Conservation (phyloP, 331 rosid species). For the Malus hybrid region DNA sequence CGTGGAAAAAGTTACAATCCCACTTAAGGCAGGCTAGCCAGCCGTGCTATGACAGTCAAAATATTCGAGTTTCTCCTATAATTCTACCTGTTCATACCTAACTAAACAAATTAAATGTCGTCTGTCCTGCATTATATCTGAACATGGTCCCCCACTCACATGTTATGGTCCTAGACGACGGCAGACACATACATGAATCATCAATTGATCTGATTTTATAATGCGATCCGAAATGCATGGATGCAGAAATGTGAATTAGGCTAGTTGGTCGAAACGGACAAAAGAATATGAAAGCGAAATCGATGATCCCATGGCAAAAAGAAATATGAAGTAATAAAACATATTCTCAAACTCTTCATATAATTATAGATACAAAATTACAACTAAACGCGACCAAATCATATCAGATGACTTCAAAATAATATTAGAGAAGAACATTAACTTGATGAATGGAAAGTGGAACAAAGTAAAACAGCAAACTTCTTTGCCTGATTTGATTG, state of each 20-base stretch:
- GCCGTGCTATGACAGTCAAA: background rate
- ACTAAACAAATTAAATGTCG: background rate
- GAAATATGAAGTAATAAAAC: constrained; percentile 6
- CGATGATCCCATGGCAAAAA: background rate
- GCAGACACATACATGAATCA: background rate
- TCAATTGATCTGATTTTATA: background rate
- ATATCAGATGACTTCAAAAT: background rate
- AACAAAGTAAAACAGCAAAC: constrained; percentile 19
- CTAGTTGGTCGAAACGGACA: background rate
- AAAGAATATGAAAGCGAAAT: constrained; percentile 2
- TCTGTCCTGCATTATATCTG: background rate
- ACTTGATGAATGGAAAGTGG: constrained; percentile 14
- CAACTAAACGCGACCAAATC: constrained; percentile 34
- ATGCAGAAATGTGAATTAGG: background rate
- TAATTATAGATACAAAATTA: constrained; percentile 33
- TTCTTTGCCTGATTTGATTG: constrained; percentile 11
- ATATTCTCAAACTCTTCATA: constrained; percentile 26
- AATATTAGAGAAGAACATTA: constrained; percentile 15
- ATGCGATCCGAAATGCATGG: too few species aligned
- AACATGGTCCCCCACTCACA: constrained; percentile 9
- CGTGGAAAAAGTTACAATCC: background rate
- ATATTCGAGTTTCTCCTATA: background rate
- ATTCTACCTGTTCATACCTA: background rate
- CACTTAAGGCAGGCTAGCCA: background rate
- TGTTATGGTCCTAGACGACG: background rate